Evolutionary conservation across 345 rosid species (phyloP).

Genomic region (Linum usitatissimum): DNA sequence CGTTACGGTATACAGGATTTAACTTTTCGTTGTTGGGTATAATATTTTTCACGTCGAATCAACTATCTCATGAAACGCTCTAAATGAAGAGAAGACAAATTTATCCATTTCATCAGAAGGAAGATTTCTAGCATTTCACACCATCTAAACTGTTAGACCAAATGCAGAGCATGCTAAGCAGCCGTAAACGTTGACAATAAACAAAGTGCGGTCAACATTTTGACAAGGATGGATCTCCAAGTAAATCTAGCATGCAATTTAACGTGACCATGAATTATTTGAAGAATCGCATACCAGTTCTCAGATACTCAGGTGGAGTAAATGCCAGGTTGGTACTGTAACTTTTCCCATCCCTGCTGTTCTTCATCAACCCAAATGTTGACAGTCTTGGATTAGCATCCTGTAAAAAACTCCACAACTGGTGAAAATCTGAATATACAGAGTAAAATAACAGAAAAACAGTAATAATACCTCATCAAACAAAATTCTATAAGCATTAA

Average conservation of each 20-base stretch:
- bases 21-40: no score
- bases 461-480: slow-evolving; percentile 59
- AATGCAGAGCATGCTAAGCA: not conserved
- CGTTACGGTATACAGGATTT: no score
- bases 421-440: not conserved
- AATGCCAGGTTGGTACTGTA: slow-evolving; percentile 89
- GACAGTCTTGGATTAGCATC: slow-evolving; percentile 91
- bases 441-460: not conserved
- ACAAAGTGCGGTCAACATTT: not conserved
- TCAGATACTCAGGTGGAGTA: slow-evolving; percentile 93
- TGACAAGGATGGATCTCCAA: not conserved
- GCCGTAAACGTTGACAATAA: not conserved
- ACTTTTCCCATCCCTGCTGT: slow-evolving; percentile 92
- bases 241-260: not conserved
- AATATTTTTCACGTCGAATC: no score
- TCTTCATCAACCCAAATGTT: slow-evolving; percentile 88
- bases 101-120: not conserved
- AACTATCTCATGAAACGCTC: not conserved
- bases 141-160: not conserved
- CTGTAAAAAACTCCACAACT: slow-evolving; percentile 24
- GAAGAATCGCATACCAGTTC: slow-evolving; percentile 48
- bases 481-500: slow-evolving; percentile 83
- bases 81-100: not conserved
- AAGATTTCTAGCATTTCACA: not conserved
- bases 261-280: not conserved